A percentile compares a stretch with the other conserved stretches of the same genome.
These are phyloP conservation scores for Termitomyces sp. DNA, from an alignment of 768 basidiomycete species.

Conservation along the genomic window DNA sequence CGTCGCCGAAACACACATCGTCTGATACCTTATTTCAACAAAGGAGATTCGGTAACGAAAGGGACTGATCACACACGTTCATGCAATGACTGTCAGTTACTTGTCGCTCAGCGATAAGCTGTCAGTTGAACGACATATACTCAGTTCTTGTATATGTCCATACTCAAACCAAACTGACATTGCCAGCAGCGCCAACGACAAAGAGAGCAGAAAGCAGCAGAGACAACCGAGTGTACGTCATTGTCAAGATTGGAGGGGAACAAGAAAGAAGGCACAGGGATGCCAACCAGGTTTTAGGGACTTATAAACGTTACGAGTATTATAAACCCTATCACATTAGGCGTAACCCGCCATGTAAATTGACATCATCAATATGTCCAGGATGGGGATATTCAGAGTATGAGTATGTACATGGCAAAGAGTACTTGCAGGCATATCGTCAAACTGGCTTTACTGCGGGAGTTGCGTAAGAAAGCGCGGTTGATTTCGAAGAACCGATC, in stretches of 20 bases:
- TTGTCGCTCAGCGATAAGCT: constrained; percentile 11
- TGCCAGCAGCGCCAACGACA: constrained; percentile 1
- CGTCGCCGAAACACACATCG: constrained; percentile 42
- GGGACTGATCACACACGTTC: constrained; percentile 14
- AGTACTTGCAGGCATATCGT: background rate
- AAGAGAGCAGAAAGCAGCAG: constrained; percentile 1
- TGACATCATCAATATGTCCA: constrained; percentile 2
- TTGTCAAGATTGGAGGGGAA: background rate
- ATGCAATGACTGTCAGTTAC: constrained; percentile 10
- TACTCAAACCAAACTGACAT: constrained; percentile 1
- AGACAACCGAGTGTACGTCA: background rate
- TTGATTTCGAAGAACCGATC: background rate
- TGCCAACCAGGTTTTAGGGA: background rate
- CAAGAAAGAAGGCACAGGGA: background rate
- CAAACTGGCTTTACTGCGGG: background rate
- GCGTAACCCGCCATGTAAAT: background rate
- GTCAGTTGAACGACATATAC: background rate
- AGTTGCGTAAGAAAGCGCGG: background rate
- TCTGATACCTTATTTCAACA: constrained; percentile 19
- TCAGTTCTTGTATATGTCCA: background rate
- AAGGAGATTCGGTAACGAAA: background rate
- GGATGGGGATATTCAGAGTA: background rate
- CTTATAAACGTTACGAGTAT: background rate
- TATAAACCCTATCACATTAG: constrained; percentile 5
- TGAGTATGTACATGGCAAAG: background rate